Evolutionary conservation across 2,329 filamentous ascomycete genomes (phyloP).

Genomic region (Clonostachys rhizophaga): DNA sequence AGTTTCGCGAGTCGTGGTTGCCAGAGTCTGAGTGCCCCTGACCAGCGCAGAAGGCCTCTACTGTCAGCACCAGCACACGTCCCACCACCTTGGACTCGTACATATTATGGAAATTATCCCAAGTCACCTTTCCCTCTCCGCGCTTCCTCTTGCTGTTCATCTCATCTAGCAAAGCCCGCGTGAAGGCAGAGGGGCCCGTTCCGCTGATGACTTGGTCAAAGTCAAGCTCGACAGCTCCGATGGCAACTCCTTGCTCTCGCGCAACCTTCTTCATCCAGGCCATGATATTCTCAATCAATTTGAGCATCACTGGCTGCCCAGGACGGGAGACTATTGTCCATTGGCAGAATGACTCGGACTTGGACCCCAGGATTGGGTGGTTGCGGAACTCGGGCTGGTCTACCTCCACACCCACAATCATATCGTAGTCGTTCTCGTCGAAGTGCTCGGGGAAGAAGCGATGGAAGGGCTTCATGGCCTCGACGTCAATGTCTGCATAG

Average conservation of each 20-base stretch:
- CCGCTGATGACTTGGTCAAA: conserved; percentile 58
- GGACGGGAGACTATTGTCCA: conserved; percentile 24
- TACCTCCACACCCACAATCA: conserved; percentile 21
- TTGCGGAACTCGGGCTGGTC: conserved; percentile 50
- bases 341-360: conserved; percentile 52
- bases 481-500: conserved; percentile 35
- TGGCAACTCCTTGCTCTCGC: conserved; percentile 1
- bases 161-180: conserved; percentile 20
- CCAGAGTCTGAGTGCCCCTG: conserved; percentile 17
- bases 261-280: conserved; percentile 9
- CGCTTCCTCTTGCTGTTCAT: conserved; percentile 24
- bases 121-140: conserved; percentile 25
- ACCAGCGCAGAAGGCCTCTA: conserved; percentile 16
- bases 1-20: conserved; percentile 35
- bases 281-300: conserved; percentile 16
- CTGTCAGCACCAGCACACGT: conserved; percentile 13
- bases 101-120: conserved; percentile 27
- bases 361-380: conserved; percentile 43
- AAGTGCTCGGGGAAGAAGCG: conserved; percentile 29
- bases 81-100: conserved; percentile 6
- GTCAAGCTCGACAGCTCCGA: conserved; percentile 42
- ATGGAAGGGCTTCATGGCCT: conserved; percentile 46
- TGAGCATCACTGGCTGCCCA: conserved; percentile 17
- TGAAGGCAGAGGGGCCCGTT: conserved; percentile 22
- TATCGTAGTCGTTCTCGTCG: conserved; percentile 57